Evolutionary conservation across 495 filamentous ascomycete species (phyloP).

Genomic region (Daldinia loculata): DNA sequence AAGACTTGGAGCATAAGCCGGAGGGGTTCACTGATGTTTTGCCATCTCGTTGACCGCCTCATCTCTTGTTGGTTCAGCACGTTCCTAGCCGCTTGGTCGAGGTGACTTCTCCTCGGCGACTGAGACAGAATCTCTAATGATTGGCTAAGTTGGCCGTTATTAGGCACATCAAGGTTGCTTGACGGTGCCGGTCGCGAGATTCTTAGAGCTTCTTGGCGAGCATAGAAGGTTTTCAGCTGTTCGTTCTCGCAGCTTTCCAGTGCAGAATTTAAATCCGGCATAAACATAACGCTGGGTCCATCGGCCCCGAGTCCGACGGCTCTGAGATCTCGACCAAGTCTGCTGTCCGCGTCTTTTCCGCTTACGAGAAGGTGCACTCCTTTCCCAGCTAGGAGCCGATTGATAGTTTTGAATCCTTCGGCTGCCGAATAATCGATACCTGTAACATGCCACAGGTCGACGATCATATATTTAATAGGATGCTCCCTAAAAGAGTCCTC

Average conservation of each 20-base stretch:
- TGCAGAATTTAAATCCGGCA: conserved; percentile 89
- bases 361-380: conserved; percentile 82
- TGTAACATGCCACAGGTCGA: conserved; percentile 88
- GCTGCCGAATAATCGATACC: conserved; percentile 95
- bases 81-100: conserved; percentile 78
- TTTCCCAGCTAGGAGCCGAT: conserved; percentile 75
- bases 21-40: conserved; percentile 85
- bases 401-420: conserved; percentile 92
- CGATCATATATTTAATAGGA: conserved; percentile 88
- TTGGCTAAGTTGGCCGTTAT: conserved; percentile 26
- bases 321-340: conserved; percentile 77
- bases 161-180: conserved; percentile 64
- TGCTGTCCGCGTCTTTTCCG: conserved; percentile 75
- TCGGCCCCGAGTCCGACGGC: conserved; percentile 80
- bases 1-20: conserved; percentile 93
- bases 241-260: conserved; percentile 96
- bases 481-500: conserved; percentile 77
- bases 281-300: conserved; percentile 74
- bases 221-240: conserved; percentile 85
- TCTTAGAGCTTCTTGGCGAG: conserved; percentile 56
- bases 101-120: conserved; percentile 80
- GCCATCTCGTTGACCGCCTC: conserved; percentile 67
- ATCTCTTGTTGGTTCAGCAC: conserved; percentile 68
- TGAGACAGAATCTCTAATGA: conserved; percentile 63
- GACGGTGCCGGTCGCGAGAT: conserved; percentile 49